A percentile compares a stretch with the other conserved stretches of the same genome.
Conservation (phyloP, 108 stramenopile species). For the Nitzschia sp. region DNA sequence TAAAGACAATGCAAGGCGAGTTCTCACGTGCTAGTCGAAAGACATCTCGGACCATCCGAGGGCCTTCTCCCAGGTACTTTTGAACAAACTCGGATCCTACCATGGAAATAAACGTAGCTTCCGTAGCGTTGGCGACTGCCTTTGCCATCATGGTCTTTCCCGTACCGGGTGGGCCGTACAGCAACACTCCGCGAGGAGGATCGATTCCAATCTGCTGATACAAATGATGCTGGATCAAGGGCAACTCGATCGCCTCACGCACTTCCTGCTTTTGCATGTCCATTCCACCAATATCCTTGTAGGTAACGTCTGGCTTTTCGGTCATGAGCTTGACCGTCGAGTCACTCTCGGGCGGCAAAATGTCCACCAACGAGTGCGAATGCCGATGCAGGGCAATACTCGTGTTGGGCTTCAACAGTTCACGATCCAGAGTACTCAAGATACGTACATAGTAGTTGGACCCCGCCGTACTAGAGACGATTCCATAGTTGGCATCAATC, state of each 20-base stretch:
- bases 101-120: constrained; percentile 98
- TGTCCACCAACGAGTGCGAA: constrained; percentile 97
- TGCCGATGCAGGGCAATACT: constrained; percentile 97
- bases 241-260: constrained; percentile 98
- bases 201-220: constrained; percentile 99
- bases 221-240: constrained; percentile 96
- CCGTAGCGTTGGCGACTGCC: constrained; percentile 98
- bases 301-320: constrained; percentile 98
- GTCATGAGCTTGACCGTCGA: constrained; percentile 98
- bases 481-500: constrained; percentile 99
- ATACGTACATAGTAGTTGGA: constrained; percentile 98
- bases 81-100: constrained; percentile 99
- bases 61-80: constrained; percentile 99
- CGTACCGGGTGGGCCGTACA: constrained; percentile 92
- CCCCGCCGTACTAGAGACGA: constrained; percentile 94
- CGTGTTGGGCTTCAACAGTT: constrained; percentile 97
- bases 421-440: constrained; percentile 95
- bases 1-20: constrained; percentile 96
- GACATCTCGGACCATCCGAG: constrained; percentile 99
- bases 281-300: constrained; percentile 99
- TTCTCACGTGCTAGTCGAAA: constrained; percentile 99
- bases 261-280: constrained; percentile 99
- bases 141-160: constrained; percentile 99
- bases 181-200: constrained; percentile 97
- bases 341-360: constrained; percentile 98